These are phyloP conservation scores for Scedosporium aurantiacum DNA, from an alignment of 2,329 filamentous ascomycete genomes.

Conservation along the genomic window DNA sequence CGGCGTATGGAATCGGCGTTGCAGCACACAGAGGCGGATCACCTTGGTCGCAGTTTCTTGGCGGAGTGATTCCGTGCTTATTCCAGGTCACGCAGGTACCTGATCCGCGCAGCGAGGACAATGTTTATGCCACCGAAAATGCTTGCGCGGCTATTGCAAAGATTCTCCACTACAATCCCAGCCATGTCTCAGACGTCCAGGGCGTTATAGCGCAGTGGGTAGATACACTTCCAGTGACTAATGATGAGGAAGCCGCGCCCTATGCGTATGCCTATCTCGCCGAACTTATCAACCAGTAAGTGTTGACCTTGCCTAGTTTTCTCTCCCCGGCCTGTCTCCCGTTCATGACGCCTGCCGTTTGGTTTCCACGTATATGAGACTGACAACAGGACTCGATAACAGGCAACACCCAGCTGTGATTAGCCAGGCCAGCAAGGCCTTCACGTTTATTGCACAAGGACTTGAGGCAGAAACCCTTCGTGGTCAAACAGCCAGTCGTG, in stretches of 20 bases:
- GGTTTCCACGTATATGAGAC: background rate
- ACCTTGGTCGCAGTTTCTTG: constrained; percentile 79
- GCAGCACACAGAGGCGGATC: constrained; percentile 86
- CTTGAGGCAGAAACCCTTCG: constrained; percentile 85
- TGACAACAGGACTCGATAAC: constrained; percentile 8
- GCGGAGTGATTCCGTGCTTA: constrained; percentile 65
- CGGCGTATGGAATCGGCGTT: constrained; percentile 90
- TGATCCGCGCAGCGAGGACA: constrained; percentile 78
- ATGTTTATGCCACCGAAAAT: constrained; percentile 95
- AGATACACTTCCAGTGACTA: constrained; percentile 78
- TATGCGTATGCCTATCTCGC: constrained; percentile 90
- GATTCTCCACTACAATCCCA: constrained; percentile 81
- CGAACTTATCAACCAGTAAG: constrained; percentile 89
- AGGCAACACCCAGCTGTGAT: constrained; percentile 81
- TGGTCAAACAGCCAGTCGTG: constrained; percentile 67
- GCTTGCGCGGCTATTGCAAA: constrained; percentile 94
- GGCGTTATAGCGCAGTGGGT: constrained; percentile 78
- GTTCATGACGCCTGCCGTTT: background rate
- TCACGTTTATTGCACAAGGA: constrained; percentile 75
- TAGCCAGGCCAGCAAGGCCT: constrained; percentile 67
- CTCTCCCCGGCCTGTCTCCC: background rate
- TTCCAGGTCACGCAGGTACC: constrained; percentile 76
- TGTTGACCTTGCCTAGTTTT: constrained; percentile 16
- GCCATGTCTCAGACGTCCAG: constrained; percentile 64
- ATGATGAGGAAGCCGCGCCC: constrained; percentile 93